Conservation (phyloP, 805 yeast genomes). For the Yamadazyma laniorum region DNA sequence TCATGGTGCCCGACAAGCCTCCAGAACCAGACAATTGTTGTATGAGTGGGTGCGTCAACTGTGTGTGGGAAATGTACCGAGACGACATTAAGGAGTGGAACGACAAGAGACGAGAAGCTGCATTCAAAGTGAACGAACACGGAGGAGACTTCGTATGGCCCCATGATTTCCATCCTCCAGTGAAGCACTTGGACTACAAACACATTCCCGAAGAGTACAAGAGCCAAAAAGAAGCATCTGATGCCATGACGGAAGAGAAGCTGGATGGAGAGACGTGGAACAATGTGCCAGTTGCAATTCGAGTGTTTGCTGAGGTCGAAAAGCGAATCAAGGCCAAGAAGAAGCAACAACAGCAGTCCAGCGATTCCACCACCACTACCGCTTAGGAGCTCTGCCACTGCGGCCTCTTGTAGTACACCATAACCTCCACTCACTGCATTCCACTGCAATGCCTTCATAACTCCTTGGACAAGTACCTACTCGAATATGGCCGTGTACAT, state of each 20-base stretch:
- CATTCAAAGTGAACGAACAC: slow-evolving; percentile 25
- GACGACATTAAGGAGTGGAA: slow-evolving; percentile 90
- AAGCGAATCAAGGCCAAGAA: slow-evolving; percentile 48
- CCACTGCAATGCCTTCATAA: too few species aligned
- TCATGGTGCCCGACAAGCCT: slow-evolving; percentile 80
- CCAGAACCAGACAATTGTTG: slow-evolving; percentile 94
- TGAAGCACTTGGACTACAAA: slow-evolving; percentile 25
- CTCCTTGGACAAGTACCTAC: too few species aligned
- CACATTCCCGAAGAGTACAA: slow-evolving; percentile 38
- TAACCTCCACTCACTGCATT: too few species aligned
- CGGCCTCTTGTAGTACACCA: too few species aligned
- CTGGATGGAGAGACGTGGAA: slow-evolving; percentile 31
- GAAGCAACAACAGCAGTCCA: too few species aligned
- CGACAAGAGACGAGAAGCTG: slow-evolving; percentile 57
- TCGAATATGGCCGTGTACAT: too few species aligned
- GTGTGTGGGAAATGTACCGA: slow-evolving; percentile 92
- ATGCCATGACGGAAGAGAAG: slow-evolving; percentile 12
- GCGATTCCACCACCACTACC: too few species aligned
- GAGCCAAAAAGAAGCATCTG: slow-evolving; percentile 4
- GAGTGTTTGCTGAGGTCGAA: slow-evolving; percentile 83
- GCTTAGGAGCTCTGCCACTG: too few species aligned
- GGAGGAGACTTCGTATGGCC: slow-evolving; percentile 46
- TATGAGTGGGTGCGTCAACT: slow-evolving; percentile 94
- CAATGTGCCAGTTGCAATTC: slow-evolving; percentile 69
- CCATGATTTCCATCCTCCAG: slow-evolving; percentile 40